Evolutionary conservation across 805 yeast genomes (phyloP).

Genomic region (Cyberlindnera lachancei): DNA sequence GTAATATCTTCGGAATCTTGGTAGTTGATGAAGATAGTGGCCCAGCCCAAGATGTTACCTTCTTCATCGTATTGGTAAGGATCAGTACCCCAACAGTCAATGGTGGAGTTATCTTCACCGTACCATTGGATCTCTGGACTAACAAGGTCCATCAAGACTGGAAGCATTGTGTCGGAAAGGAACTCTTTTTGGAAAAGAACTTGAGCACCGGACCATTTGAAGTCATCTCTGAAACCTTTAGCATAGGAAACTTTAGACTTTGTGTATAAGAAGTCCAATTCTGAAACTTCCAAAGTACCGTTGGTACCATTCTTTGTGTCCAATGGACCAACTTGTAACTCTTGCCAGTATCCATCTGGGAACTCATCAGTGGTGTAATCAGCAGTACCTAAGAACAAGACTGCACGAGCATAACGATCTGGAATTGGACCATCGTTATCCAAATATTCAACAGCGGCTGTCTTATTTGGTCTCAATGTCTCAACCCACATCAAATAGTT

Average conservation of each 20-base stretch:
- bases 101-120: conserved; percentile 16
- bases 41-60: conserved; percentile 13
- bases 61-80: conserved; percentile 17
- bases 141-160: conserved; percentile 10
- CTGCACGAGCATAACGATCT: conserved; percentile 17
- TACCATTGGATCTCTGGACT: conserved; percentile 15
- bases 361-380: conserved; percentile 15
- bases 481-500: conserved; percentile 21
- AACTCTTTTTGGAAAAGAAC: conserved; percentile 6
- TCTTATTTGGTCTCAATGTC: conserved; percentile 21
- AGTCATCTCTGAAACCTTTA: conserved; percentile 16
- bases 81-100: conserved; percentile 21
- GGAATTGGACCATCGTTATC: conserved; percentile 17
- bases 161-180: conserved; percentile 6
- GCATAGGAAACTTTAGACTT: conserved; percentile 15
- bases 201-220: conserved; percentile 8
- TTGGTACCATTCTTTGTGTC: conserved; percentile 7
- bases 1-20: conserved; percentile 20
- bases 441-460: conserved; percentile 20
- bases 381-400: conserved; percentile 20
- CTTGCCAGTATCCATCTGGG: conserved; percentile 22
- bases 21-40: conserved; percentile 15
- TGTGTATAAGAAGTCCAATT: conserved; percentile 14
- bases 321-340: conserved; percentile 20
- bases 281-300: conserved; percentile 7